These are phyloP conservation scores for Bruguiera sexangula DNA, from an alignment of 345 rosid species.

Conservation along the genomic window DNA sequence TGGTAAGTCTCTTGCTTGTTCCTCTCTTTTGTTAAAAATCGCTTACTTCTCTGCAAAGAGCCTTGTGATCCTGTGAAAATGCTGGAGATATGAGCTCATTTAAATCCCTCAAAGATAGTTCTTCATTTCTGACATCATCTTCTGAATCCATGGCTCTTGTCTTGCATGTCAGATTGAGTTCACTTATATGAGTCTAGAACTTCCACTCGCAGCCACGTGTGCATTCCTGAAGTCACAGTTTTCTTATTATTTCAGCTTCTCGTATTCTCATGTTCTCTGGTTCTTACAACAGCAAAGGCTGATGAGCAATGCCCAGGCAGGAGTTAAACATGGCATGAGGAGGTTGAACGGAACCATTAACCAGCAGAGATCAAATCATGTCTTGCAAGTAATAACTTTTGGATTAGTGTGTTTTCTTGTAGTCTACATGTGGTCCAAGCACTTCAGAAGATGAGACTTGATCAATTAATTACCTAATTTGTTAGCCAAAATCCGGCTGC, in stretches of 20 bases:
- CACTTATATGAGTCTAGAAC: too few species aligned
- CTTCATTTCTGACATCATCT: not conserved
- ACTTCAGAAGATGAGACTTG: not conserved
- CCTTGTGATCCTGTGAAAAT: not conserved
- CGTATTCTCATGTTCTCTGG: not conserved
- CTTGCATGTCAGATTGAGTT: too few species aligned
- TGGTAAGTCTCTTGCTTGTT: constrained; percentile 18
- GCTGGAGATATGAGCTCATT: not conserved
- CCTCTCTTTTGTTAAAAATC: not conserved
- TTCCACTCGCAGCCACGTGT: too few species aligned
- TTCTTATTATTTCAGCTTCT: too few species aligned
- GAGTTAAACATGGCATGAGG: constrained; percentile 19
- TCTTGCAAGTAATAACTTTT: constrained; percentile 17
- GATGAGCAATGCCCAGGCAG: constrained; percentile 17
- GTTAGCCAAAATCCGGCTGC: too few species aligned
- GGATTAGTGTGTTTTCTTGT: constrained; percentile 18
- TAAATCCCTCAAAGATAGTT: not conserved
- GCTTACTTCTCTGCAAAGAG: not conserved
- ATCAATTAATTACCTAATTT: not conserved
- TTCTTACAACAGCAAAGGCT: constrained; percentile 15
- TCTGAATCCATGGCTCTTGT: not conserved
- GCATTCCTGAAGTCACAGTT: too few species aligned
- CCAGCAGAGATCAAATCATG: constrained; percentile 14
- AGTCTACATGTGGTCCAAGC: constrained; percentile 19
- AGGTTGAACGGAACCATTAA: constrained; percentile 8